Evolutionary conservation across 768 basidiomycete genomes (phyloP).

Genomic region (Boletus coccyginus): DNA sequence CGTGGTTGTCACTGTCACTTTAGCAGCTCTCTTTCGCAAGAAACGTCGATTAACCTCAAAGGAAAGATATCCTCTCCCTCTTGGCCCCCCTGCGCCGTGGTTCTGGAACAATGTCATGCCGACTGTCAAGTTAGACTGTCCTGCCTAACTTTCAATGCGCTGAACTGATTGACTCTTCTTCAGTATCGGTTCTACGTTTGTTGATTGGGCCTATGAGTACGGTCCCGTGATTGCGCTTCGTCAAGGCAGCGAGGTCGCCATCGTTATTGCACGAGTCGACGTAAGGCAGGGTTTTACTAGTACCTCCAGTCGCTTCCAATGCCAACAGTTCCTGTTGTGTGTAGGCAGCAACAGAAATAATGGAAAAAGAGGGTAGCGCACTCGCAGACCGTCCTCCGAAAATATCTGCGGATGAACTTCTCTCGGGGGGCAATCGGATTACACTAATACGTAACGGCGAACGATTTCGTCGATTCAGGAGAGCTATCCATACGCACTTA

Average conservation of each 20-base stretch:
- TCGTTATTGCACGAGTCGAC: constrained; percentile 19
- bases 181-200: constrained; percentile 33
- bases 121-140: constrained; percentile 4
- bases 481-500: constrained; percentile 53
- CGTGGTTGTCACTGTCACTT: neutral
- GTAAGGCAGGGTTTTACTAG: constrained; percentile 11
- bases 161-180: neutral
- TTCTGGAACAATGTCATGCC: constrained; percentile 9
- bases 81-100: constrained; percentile 12
- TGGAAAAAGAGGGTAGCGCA: constrained; percentile 57
- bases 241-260: constrained; percentile 35
- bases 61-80: constrained; percentile 12
- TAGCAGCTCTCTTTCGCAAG: neutral
- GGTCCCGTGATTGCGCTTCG: constrained; percentile 57
- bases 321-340: neutral
- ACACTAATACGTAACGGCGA: constrained; percentile 49
- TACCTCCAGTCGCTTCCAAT: neutral
- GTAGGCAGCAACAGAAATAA: constrained; percentile 54
- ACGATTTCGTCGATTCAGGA: constrained; percentile 52
- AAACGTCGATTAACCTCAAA: neutral
- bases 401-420: constrained; percentile 52
- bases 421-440: constrained; percentile 54
- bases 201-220: constrained; percentile 54
- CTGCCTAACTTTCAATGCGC: neutral
- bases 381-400: constrained; percentile 49